Conservation (phyloP, 495 filamentous ascomycete genomes). For the Ascobolus immersus region DNA sequence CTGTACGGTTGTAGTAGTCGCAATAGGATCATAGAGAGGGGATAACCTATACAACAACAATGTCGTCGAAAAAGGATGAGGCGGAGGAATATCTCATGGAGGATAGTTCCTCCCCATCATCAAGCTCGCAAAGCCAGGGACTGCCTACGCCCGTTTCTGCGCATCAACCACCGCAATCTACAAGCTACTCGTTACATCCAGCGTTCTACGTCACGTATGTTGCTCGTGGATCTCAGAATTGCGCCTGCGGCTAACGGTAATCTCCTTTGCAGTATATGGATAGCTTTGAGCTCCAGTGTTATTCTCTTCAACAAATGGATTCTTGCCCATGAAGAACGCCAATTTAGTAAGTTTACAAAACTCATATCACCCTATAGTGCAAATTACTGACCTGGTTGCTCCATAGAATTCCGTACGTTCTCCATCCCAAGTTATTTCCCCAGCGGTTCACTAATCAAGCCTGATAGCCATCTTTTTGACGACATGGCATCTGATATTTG, state of each 20-base stretch:
- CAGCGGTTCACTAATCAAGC: conserved; percentile 5
- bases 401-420: conserved; percentile 20
- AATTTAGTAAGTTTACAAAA: conserved; percentile 42
- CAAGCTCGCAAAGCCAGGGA: too few species aligned
- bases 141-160: too few species aligned
- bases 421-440: conserved; percentile 1
- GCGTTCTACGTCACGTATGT: conserved; percentile 73
- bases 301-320: conserved; percentile 99
- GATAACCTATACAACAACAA: too few species aligned
- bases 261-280: conserved; percentile 45
- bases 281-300: conserved; percentile 66
- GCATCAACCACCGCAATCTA: too few species aligned
- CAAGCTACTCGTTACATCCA: too few species aligned
- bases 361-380: neutral
- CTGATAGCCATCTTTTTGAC: conserved; percentile 40
- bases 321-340: conserved; percentile 47
- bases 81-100: too few species aligned
- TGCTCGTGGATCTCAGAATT: neutral
- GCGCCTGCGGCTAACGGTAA: conserved; percentile 9
- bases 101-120: too few species aligned
- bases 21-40: too few species aligned
- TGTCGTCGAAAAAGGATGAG: too few species aligned
- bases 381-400: conserved; percentile 1
- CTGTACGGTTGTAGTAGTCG: too few species aligned
- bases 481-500: conserved; percentile 77